Conservation (phyloP, 2,329 filamentous ascomycete species). For the Coniochaeta sp. region DNA sequence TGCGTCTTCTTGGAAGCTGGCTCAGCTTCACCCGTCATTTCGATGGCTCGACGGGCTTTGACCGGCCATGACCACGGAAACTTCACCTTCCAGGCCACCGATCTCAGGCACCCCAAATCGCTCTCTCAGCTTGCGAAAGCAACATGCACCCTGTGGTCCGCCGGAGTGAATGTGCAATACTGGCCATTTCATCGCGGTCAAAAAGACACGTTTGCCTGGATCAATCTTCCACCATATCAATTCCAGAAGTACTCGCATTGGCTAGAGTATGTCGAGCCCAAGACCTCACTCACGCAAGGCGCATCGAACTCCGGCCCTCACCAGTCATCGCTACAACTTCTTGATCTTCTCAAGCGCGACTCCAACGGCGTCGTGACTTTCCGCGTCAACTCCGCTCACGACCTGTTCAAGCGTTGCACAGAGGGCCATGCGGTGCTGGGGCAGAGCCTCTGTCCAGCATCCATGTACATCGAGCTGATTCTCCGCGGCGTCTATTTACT, state of each 20-base stretch:
- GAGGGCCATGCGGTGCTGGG: too few species aligned
- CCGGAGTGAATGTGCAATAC: conserved; percentile 24
- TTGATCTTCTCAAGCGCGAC: too few species aligned
- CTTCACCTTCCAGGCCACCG: conserved; percentile 15
- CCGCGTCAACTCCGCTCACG: too few species aligned
- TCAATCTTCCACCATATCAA: conserved; percentile 31
- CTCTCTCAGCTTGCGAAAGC: conserved; percentile 14
- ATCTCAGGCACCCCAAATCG: conserved; percentile 12
- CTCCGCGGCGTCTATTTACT: too few species aligned
- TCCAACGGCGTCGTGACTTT: too few species aligned
- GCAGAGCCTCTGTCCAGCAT: too few species aligned
- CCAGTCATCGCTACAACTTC: too few species aligned
- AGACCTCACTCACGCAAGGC: too few species aligned
- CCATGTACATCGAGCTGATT: too few species aligned
- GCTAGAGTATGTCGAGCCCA: too few species aligned
- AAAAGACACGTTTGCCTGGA: conserved; percentile 10
- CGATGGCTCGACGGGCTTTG: conserved; percentile 23
- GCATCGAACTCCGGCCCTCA: too few species aligned
- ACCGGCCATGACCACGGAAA: background rate
- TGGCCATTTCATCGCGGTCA: conserved; percentile 29
- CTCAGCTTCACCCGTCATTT: conserved; percentile 25
- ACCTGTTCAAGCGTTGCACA: too few species aligned
- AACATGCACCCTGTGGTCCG: conserved; percentile 29
- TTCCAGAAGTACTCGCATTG: conserved; percentile 30
- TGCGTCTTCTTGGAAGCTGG: conserved; percentile 35